Percentiles rank a stretch among this genome's conserved stretches.
phyloP scores from a whole-genome alignment of 225 moss, liverwort and hornwort species.

The Polytrichum formosum region DNA sequence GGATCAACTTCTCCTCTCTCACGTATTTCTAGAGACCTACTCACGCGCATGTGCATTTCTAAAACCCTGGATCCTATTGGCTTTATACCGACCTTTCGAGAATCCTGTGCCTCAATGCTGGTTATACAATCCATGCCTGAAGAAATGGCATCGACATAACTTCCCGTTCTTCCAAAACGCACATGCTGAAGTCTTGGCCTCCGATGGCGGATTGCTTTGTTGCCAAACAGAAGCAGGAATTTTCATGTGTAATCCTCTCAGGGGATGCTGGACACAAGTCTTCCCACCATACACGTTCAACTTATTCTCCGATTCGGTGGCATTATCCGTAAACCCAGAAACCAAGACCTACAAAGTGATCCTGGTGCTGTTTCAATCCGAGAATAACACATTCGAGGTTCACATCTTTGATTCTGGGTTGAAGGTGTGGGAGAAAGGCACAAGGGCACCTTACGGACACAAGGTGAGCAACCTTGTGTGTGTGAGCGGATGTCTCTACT shows the following conservation, averaged over 20 bases:
- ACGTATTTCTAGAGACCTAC: constrained; percentile 3
- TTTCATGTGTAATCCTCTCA: constrained; percentile 15
- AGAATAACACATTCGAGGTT: constrained; percentile 5
- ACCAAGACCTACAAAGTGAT: constrained; percentile 6
- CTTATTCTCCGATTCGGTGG: constrained; percentile 1
- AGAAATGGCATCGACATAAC: background rate
- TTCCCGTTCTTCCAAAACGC: constrained; percentile 5
- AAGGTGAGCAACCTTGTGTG: constrained; percentile 7
- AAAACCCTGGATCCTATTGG: constrained; percentile 6
- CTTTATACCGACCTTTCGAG: constrained; percentile 4
- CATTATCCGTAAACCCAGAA: background rate
- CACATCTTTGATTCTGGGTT: constrained; percentile 7
- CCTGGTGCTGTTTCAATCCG: background rate
- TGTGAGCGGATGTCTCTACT: constrained; percentile 2
- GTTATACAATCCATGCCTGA: constrained; percentile 6
- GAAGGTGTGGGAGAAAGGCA: constrained; percentile 7
- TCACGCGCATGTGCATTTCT: background rate
- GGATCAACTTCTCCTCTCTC: constrained; percentile 6
- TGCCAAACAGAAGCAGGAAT: constrained; percentile 9
- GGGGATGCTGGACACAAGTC: constrained; percentile 7
- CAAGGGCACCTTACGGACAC: constrained; percentile 6
- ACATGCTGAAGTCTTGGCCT: constrained; percentile 9
- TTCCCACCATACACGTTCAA: background rate
- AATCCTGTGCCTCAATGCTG: constrained; percentile 7
- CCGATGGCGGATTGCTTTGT: constrained; percentile 12